Conservation (phyloP, 2,329 filamentous ascomycete species). For the Biscogniauxia sp. region DNA sequence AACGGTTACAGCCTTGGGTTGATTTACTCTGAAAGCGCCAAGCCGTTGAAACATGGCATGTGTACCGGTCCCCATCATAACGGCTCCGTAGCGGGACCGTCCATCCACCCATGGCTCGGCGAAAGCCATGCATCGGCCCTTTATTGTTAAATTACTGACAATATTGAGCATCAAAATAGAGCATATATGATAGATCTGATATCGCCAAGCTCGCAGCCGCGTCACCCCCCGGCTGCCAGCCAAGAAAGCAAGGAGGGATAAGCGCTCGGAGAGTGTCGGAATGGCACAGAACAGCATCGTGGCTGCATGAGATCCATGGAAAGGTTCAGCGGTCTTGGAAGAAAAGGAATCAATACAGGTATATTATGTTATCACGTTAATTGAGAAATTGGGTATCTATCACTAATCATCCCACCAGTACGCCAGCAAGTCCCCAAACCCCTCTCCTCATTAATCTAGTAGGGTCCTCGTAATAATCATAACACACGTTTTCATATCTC, state of each 20-base stretch:
- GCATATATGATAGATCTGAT: not conserved
- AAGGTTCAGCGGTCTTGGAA: not conserved
- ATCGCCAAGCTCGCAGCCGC: not conserved
- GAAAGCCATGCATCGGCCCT: not conserved
- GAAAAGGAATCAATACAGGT: not conserved
- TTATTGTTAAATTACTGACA: not conserved
- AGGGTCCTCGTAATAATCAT: not conserved
- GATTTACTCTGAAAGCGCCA: not conserved
- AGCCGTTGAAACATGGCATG: not conserved
- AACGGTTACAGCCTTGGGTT: not conserved
- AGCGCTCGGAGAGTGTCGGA: not conserved
- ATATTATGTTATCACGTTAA: not conserved
- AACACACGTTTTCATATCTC: not conserved
- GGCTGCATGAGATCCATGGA: not conserved
- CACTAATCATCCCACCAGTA: not conserved
- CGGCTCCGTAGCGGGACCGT: not conserved
- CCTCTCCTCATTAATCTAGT: not conserved
- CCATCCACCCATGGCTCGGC: not conserved
- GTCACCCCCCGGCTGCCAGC: not conserved
- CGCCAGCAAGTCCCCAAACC: not conserved
- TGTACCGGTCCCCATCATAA: not conserved
- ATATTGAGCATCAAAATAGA: not conserved
- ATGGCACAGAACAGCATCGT: not conserved
- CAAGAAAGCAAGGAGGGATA: not conserved
- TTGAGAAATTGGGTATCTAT: not conserved